Base-by-base conservation (phyloP, 257 asterid species). In the Datura wrightii region DNA sequence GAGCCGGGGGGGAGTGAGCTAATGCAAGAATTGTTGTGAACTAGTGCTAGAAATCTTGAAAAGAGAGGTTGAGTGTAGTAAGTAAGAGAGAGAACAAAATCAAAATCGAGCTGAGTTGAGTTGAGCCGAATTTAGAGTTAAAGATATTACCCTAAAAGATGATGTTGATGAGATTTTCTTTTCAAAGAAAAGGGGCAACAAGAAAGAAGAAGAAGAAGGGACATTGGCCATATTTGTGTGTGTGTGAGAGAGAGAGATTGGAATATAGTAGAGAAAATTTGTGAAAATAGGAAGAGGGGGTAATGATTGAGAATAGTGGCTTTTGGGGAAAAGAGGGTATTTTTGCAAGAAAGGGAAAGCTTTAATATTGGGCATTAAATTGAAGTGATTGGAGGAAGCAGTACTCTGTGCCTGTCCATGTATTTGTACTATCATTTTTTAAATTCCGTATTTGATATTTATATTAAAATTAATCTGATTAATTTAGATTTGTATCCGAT, bases 381-480 rank as follows among this genome's bases (percentile, higher is more conserved):
- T 60, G 84, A 81, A 81, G 76, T 41, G 84, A 81, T 60, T 42
- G 78, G 84, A 81, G 74, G 78, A 19, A 81, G 84, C 60, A 44
- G 56, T 19, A 72, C 34, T 48, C 54, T 46, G 59, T 42, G 31
- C 1, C 36, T 70, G 62, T 10, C 15, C 16, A 42, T n/a, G 19
- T 31, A 19, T 48, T 19, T 50, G 82, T 14, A 6, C 60, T 1
- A 24, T 13, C 19, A 50, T 10, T 24, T 24, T 24, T 24, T 24
- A 24, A 24, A 24, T 24, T 24, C 1, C 0, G 1, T 24, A 24
- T 24, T 24, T 24, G 31, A 24, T 24, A 24, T 24, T 24, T 24
- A 24, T 24, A 24, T 24, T 24, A 24, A 24, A 24, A 24, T 24
- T 24, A 24, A 1, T 39, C 1, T 39, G 42, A 39, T 39, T 39